phyloP scores from a whole-genome alignment of 2,329 filamentous ascomycete genomes.

The Colletotrichum spinosum region DNA sequence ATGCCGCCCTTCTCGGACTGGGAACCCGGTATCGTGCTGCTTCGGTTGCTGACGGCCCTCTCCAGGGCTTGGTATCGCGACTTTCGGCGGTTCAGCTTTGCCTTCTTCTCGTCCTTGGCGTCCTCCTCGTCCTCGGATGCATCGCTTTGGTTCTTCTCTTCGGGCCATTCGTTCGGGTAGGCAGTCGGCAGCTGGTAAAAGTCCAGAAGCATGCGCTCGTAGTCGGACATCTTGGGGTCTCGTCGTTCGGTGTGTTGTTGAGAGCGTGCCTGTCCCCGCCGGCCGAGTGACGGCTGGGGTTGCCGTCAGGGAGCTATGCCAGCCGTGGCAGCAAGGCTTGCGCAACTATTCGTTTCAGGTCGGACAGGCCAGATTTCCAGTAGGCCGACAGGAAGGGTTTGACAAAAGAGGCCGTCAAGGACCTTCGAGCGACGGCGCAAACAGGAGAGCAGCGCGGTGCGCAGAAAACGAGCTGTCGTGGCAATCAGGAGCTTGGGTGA shows the following conservation, averaged over 20 bases:
- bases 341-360: too few species aligned
- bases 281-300: conserved; percentile 1
- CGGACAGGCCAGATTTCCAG: too few species aligned
- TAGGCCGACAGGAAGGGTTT: background rate
- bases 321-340: too few species aligned
- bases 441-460: too few species aligned
- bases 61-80: conserved; percentile 89
- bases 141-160: conserved; percentile 80
- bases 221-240: conserved; percentile 60
- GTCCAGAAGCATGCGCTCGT: conserved; percentile 82
- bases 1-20: conserved; percentile 74
- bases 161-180: conserved; percentile 87
- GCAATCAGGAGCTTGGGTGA: too few species aligned
- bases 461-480: too few species aligned
- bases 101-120: conserved; percentile 59
- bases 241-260: background rate
- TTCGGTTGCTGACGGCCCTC: conserved; percentile 75
- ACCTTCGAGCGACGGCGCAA: too few species aligned
- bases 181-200: conserved; percentile 88
- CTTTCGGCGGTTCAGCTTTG: conserved; percentile 70
- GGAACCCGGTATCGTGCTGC: conserved; percentile 74
- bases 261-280: conserved; percentile 7
- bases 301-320: conserved; percentile 10
- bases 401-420: background rate
- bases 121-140: conserved; percentile 72